phyloP scores from a whole-genome alignment of 371 early-diverging fungal species.

The Synchytrium microbalum region DNA sequence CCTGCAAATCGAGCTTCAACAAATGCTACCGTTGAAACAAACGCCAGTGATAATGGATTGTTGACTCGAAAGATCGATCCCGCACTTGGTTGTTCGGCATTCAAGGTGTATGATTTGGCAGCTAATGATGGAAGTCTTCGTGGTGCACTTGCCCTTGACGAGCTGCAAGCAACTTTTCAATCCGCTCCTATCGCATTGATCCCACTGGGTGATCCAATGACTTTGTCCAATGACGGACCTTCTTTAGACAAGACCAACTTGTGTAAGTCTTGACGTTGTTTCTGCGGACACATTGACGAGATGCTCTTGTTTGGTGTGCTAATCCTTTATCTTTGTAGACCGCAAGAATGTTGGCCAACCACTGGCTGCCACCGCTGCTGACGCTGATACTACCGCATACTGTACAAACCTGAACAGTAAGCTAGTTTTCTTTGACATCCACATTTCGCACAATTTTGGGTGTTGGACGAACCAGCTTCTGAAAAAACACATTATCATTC shows the following conservation, averaged over 20 bases:
- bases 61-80: constrained; percentile 1
- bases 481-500: no score
- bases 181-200: constrained; percentile 24
- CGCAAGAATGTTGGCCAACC: constrained; percentile 21
- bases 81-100: constrained; percentile 26
- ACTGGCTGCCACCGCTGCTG: constrained; percentile 9
- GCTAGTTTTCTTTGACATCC: no score
- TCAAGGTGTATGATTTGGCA: constrained; percentile 18
- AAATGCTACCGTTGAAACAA: constrained; percentile 13
- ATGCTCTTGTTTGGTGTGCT: constrained; percentile 24
- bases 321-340: constrained; percentile 28
- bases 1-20: constrained; percentile 3
- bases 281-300: constrained; percentile 13
- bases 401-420: no score
- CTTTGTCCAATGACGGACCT: constrained; percentile 14
- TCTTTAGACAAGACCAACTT: constrained; percentile 17
- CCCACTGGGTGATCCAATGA: constrained; percentile 29
- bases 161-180: constrained; percentile 27
- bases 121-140: constrained; percentile 18
- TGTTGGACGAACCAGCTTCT: no score
- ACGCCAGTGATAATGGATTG: constrained; percentile 17
- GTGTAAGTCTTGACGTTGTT: constrained; percentile 25
- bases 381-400: constrained; percentile 16
- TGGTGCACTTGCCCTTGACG: constrained; percentile 16
- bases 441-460: no score